phyloP scores from a whole-genome alignment of 768 basidiomycete genomes.

The Amanita pseudoporphyria region DNA sequence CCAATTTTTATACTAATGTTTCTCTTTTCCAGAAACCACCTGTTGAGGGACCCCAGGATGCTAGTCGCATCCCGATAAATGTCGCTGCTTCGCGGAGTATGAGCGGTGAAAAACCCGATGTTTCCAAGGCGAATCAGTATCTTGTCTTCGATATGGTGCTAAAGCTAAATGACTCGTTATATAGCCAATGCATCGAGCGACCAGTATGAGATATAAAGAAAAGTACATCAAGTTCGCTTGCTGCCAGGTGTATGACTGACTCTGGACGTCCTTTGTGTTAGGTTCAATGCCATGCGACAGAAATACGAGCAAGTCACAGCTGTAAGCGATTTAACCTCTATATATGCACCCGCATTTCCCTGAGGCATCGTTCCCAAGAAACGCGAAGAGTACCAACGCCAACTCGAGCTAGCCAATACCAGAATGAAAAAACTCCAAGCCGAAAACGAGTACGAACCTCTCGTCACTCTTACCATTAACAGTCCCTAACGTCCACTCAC shows the following conservation, averaged over 20 bases:
- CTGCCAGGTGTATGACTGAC: background rate
- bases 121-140: background rate
- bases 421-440: conserved; percentile 37
- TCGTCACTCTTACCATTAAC: background rate
- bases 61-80: background rate
- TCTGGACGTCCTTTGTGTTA: conserved; percentile 12
- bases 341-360: background rate
- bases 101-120: conserved; percentile 1
- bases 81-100: conserved; percentile 2
- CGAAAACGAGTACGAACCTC: conserved; percentile 36
- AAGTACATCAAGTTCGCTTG: conserved; percentile 14
- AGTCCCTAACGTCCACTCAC: background rate
- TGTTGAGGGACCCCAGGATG: conserved; percentile 3
- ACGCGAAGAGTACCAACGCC: conserved; percentile 26
- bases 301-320: conserved; percentile 33
- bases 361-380: conserved; percentile 16
- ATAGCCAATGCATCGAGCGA: background rate
- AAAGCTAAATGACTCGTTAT: background rate
- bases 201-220: conserved; percentile 17
- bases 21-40: conserved; percentile 1
- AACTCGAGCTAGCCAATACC: conserved; percentile 28
- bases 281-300: conserved; percentile 36
- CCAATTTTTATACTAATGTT: too few relatives aligned
- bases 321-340: conserved; percentile 20
- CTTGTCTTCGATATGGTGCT: background rate